Evolutionary conservation across 345 rosid genomes (phyloP).

Genomic region (Trapa bicornis): DNA sequence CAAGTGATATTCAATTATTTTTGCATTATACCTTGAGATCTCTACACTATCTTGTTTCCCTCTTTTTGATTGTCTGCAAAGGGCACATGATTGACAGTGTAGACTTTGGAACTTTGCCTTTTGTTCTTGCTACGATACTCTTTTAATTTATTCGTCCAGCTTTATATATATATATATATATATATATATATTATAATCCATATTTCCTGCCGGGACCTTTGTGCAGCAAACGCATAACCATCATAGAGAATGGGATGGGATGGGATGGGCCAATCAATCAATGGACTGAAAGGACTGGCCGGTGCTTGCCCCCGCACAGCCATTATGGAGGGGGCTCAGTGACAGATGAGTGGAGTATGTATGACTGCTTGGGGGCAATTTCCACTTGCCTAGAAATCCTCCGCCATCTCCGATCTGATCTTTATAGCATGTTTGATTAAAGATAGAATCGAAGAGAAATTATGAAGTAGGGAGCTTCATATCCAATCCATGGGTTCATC

Average conservation of each 20-base stretch:
- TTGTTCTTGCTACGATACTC: conserved; percentile 18
- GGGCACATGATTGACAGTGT: conserved; percentile 35
- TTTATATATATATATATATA: background rate
- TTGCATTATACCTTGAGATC: too few species aligned
- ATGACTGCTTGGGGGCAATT: background rate
- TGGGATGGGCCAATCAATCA: background rate
- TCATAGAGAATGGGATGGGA: background rate
- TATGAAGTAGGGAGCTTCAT: too few species aligned
- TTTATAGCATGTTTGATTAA: background rate
- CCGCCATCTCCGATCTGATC: background rate
- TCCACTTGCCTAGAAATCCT: background rate
- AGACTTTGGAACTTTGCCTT: conserved; percentile 37
- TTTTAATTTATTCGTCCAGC: background rate
- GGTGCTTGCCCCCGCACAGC: background rate
- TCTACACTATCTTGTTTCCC: background rate
- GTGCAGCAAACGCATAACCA: background rate
- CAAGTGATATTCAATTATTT: too few species aligned
- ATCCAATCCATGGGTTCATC: too few species aligned
- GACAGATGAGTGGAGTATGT: background rate
- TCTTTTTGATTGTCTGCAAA: conserved; percentile 2
- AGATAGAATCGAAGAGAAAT: background rate
- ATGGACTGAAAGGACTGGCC: background rate
- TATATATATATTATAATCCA: background rate
- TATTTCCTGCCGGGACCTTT: background rate
- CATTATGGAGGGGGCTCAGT: background rate